Evolutionary conservation across 352 stramenopile genomes (phyloP), one percentile per base, ranked within the genome.

Genomic region (Phytopythium mirpurense): DNA sequence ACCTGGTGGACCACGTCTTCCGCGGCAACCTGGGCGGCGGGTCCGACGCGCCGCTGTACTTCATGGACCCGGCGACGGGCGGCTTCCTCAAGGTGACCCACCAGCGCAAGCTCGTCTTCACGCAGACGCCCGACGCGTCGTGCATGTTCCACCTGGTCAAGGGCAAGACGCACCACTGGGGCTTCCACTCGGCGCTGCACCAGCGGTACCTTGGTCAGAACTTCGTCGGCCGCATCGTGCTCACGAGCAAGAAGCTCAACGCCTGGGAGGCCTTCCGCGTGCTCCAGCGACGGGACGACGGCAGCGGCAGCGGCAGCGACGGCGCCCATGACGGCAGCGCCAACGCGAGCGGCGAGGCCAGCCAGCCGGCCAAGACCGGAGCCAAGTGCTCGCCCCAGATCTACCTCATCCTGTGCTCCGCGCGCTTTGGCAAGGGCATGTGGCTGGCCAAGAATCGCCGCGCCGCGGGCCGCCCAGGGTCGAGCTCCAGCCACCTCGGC

Each of bases 361-460:
- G 10, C 19, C 38, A 44, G 9, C 38, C 26, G 18, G 12, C 7
- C 18, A 43, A 24, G 5, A 12, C 56, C 0, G 21, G 24, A 3
- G 46, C 59, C 29, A 36, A 2, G 0, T 65, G 55, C 18, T 69
- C 63, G 42, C 67, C 58, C 8, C 55, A 53, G 19, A 67, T 93
- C 18, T 88, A 90, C 52, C 44, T 93, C 32, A 83, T 93, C 37
- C 46, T 93, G 32, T 88, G 80, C 61, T 88, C 78, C 10, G 72
- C 80, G 4, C 72, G 83, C 9, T 93, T 93, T 24, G 83, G 83
- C 16, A 90, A 91, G 52, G 80, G 80, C 58, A 90, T 90, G 80
- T 93, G 76, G 74, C 65, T 88, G 27, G 76, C 74, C 15, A 76
- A 83, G 23, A 78, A 74, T 31, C 32, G 44, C 29, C 65, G 62